phyloP scores from a whole-genome alignment of 75 land plant species.

The Picea sitchensis region DNA sequence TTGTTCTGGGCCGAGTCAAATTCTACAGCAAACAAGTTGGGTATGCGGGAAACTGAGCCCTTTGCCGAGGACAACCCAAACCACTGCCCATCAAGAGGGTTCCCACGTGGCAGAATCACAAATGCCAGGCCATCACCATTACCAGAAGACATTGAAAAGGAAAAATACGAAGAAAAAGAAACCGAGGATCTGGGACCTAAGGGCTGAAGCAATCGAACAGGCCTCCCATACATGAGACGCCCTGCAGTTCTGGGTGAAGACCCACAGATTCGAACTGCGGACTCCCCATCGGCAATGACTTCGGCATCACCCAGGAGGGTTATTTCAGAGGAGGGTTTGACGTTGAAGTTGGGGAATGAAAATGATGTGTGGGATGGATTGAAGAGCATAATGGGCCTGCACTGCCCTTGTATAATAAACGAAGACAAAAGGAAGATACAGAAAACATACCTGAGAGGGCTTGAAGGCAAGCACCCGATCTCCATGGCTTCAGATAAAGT shows the following conservation, averaged over 20 bases:
- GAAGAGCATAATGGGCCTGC: neutral
- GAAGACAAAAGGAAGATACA: neutral
- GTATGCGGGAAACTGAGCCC: neutral
- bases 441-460: neutral
- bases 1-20: slow-evolving; percentile 32
- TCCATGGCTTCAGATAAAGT: no score
- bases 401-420: neutral
- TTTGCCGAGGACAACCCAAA: slow-evolving; percentile 32
- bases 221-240: slow-evolving; percentile 43
- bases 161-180: slow-evolving; percentile 61
- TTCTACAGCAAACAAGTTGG: slow-evolving; percentile 37
- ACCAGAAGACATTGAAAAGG: slow-evolving; percentile 53
- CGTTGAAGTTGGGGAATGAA: neutral
- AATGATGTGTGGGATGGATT: slow-evolving; percentile 6
- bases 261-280: slow-evolving; percentile 26
- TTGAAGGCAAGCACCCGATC: no score
- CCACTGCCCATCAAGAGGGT: slow-evolving; percentile 20
- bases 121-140: slow-evolving; percentile 58
- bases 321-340: slow-evolving; percentile 17
- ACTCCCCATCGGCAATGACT: slow-evolving; percentile 20
- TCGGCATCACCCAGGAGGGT: slow-evolving; percentile 55
- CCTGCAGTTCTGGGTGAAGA: slow-evolving; percentile 30
- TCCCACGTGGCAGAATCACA: slow-evolving; percentile 37
- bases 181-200: slow-evolving; percentile 15
- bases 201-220: slow-evolving; percentile 34